A percentile compares a stretch with the other conserved stretches of the same genome.
Evolutionary conservation across 306 rosid species (phyloP).

Genomic region (Alnus rubra): DNA sequence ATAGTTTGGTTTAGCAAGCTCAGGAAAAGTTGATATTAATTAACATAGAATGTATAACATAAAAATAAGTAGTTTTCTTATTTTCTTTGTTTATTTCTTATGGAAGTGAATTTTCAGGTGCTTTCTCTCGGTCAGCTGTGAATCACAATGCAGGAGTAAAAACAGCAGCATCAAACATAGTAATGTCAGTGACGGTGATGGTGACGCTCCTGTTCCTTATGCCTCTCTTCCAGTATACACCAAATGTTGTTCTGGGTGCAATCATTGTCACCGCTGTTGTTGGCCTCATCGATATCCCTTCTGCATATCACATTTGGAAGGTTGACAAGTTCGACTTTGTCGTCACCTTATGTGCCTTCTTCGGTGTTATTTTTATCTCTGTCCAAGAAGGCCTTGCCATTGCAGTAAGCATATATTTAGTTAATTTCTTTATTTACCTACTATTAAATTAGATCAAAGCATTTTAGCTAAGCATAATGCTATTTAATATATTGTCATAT

Average conservation of each 20-base stretch:
- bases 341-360: constrained; percentile 73
- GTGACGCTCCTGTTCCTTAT: constrained; percentile 86
- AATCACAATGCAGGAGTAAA: constrained; percentile 91
- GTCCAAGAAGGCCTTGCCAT: constrained; percentile 85
- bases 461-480: too few relatives aligned
- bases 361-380: constrained; percentile 81
- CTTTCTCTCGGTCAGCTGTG: constrained; percentile 94
- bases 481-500: too few relatives aligned
- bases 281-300: constrained; percentile 85
- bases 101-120: constrained; percentile 43
- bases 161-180: constrained; percentile 80
- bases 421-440: too few relatives aligned
- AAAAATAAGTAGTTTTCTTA: not conserved
- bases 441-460: too few relatives aligned
- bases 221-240: constrained; percentile 93
- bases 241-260: constrained; percentile 84
- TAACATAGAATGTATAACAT: not conserved
- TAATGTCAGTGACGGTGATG: constrained; percentile 93
- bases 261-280: constrained; percentile 89
- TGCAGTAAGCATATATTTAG: constrained; percentile 54
- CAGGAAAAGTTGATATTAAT: too few relatives aligned
- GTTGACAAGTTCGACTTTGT: constrained; percentile 86
- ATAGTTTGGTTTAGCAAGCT: too few relatives aligned
- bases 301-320: constrained; percentile 76
- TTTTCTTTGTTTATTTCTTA: not conserved